Evolutionary conservation across 257 asterid genomes (phyloP).

Genomic region (Solanum tarapatanum): DNA sequence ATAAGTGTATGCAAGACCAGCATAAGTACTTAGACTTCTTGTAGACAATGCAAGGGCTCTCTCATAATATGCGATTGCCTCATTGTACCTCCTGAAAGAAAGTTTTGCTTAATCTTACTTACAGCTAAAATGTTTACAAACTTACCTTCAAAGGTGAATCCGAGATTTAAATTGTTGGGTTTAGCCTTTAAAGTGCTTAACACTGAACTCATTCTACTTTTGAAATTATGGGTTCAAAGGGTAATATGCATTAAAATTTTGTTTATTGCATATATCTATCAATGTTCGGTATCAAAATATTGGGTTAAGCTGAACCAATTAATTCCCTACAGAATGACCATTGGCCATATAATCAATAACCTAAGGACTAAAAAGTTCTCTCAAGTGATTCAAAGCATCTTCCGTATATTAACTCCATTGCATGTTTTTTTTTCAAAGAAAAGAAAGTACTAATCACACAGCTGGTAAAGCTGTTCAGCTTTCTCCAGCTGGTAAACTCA

Average conservation of each 20-base stretch:
- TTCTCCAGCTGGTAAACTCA: neutral
- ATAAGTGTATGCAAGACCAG: slow-evolving; percentile 93
- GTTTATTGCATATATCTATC: neutral
- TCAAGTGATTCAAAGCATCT: neutral
- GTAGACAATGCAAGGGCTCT: slow-evolving; percentile 93
- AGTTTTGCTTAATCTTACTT: neutral
- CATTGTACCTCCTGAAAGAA: slow-evolving; percentile 67
- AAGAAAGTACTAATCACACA: neutral
- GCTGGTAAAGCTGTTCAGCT: neutral
- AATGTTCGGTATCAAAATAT: neutral
- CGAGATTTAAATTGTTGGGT: neutral
- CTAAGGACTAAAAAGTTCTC: neutral
- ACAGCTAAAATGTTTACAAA: neutral
- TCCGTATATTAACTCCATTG: neutral
- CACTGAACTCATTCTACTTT: neutral
- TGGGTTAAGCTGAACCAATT: neutral
- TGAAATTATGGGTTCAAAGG: neutral
- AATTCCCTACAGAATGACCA: neutral
- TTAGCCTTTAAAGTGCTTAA: neutral
- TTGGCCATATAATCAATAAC: neutral
- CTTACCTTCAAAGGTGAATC: neutral
- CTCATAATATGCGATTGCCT: slow-evolving; percentile 76
- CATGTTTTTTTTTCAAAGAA: neutral
- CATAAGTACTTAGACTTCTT: slow-evolving; percentile 77
- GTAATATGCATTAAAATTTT: neutral